phyloP scores from a whole-genome alignment of 2,329 filamentous ascomycete species.

The Colletotrichum chlorophyti region DNA sequence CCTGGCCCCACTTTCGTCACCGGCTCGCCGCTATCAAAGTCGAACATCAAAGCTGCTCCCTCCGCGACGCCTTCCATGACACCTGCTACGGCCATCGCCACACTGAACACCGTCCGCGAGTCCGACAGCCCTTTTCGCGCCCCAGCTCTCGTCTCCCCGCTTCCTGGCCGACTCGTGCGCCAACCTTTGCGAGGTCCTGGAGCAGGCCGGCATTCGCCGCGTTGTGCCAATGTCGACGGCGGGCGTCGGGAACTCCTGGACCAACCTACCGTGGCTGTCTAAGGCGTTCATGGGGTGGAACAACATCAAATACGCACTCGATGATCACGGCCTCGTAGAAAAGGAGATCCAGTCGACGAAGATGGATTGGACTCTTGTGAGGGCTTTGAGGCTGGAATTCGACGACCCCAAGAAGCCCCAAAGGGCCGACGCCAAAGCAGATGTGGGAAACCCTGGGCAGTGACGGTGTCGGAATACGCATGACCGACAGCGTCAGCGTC shows the following conservation, averaged over 20 bases:
- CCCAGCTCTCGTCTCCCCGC: slow-evolving; percentile 44
- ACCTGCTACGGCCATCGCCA: slow-evolving; percentile 43
- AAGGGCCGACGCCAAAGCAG: slow-evolving; percentile 10
- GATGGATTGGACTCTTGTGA: slow-evolving; percentile 46
- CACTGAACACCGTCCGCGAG: slow-evolving; percentile 46
- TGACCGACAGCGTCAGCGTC: slow-evolving; percentile 38
- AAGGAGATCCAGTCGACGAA: slow-evolving; percentile 41
- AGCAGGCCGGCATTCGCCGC: slow-evolving; percentile 38
- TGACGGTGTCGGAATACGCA: slow-evolving; percentile 38
- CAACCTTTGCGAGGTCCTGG: slow-evolving; percentile 41
- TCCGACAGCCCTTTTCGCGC: slow-evolving; percentile 48
- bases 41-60: background rate
- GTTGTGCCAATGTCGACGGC: slow-evolving; percentile 47
- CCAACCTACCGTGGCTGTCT: slow-evolving; percentile 39
- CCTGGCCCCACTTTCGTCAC: background rate
- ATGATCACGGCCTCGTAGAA: slow-evolving; percentile 44
- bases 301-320: slow-evolving; percentile 46
- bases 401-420: slow-evolving; percentile 33
- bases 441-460: slow-evolving; percentile 38
- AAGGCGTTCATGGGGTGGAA: slow-evolving; percentile 46
- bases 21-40: background rate
- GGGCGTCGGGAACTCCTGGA: slow-evolving; percentile 47
- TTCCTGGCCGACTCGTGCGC: slow-evolving; percentile 46
- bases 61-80: slow-evolving; percentile 28
- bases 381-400: slow-evolving; percentile 39